Percentiles rank a stretch among this genome's conserved stretches.
phyloP scores from a whole-genome alignment of 108 stramenopile genomes.

The Nitzschia inconspicua region DNA sequence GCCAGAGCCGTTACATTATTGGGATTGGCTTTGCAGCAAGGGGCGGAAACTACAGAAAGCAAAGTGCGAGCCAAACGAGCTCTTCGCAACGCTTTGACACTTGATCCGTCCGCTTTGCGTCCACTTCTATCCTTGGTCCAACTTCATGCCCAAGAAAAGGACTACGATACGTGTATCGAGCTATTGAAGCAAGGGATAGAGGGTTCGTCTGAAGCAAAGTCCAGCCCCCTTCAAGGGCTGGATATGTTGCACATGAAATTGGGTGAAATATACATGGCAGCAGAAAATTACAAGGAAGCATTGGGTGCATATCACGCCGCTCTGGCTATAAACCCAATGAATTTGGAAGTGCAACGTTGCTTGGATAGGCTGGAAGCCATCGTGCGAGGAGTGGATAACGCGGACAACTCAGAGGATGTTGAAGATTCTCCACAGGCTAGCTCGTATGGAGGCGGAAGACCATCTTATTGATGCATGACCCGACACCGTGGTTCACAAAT shows the following conservation, averaged over 20 bases:
- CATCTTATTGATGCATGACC: constrained; percentile 13
- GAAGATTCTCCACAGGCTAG: constrained; percentile 33
- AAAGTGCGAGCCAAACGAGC: constrained; percentile 76
- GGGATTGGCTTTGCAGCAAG: constrained; percentile 72
- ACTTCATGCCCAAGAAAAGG: constrained; percentile 54
- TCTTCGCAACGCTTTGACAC: constrained; percentile 62
- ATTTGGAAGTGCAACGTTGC: constrained; percentile 48
- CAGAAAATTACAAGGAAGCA: constrained; percentile 66
- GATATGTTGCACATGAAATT: constrained; percentile 65
- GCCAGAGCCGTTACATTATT: constrained; percentile 76
- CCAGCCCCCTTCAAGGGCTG: constrained; percentile 22
- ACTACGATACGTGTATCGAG: constrained; percentile 58
- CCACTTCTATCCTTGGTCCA: constrained; percentile 74
- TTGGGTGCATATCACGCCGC: constrained; percentile 72
- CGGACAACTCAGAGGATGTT: constrained; percentile 25
- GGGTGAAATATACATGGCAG: constrained; percentile 66
- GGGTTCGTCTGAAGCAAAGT: constrained; percentile 29
- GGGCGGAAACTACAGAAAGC: constrained; percentile 36
- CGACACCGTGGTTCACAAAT: no score
- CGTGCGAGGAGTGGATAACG: constrained; percentile 46
- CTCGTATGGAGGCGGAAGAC: constrained; percentile 9
- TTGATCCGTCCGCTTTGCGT: constrained; percentile 63
- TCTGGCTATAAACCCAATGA: constrained; percentile 69
- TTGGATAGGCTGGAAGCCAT: constrained; percentile 76
- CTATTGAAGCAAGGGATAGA: constrained; percentile 64